Percentiles rank a stretch among this genome's conserved stretches.
Evolutionary conservation across 768 basidiomycete genomes (phyloP).

Genomic region (Mycena olivaceomarginata): DNA sequence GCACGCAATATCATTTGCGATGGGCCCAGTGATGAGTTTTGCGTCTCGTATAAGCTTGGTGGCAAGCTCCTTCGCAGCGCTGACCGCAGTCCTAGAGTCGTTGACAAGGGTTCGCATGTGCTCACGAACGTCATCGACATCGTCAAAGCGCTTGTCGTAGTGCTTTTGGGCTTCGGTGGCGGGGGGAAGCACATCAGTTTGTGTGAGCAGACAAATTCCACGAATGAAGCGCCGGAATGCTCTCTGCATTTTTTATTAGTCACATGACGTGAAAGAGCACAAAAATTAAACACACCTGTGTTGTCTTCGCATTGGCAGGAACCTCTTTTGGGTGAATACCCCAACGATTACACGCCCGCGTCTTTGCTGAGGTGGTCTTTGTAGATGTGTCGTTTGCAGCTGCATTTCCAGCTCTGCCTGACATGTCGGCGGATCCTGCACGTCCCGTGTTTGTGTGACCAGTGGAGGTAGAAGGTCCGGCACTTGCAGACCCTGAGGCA

Average conservation of each 20-base stretch:
- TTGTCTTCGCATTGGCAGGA: neutral
- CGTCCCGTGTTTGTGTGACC: neutral
- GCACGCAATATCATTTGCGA: conserved; percentile 22
- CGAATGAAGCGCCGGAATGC: conserved; percentile 24
- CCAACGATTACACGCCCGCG: neutral
- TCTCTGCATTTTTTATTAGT: conserved; percentile 12
- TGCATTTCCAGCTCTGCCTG: too few relatives aligned
- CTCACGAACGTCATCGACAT: neutral
- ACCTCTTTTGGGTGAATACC: conserved; percentile 22
- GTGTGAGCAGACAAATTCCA: conserved; percentile 6
- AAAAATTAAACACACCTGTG: conserved; percentile 4
- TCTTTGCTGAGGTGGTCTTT: conserved; percentile 4
- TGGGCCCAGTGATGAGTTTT: conserved; percentile 13
- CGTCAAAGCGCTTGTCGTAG: conserved; percentile 31
- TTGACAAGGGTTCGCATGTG: conserved; percentile 17
- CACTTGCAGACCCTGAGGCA: neutral
- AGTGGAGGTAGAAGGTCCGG: neutral
- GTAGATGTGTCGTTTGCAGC: neutral
- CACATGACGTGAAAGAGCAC: neutral
- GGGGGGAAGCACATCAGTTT: conserved; percentile 9
- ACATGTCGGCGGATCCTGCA: too few relatives aligned
- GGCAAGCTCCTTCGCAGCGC: conserved; percentile 7
- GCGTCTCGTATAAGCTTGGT: conserved; percentile 16
- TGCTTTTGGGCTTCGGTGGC: conserved; percentile 10
- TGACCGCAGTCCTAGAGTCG: conserved; percentile 11